Percentiles rank a stretch among this genome's conserved stretches.
These are phyloP conservation scores for Cubamyces lactineus DNA, from an alignment of 768 basidiomycete genomes.

Conservation along the genomic window DNA sequence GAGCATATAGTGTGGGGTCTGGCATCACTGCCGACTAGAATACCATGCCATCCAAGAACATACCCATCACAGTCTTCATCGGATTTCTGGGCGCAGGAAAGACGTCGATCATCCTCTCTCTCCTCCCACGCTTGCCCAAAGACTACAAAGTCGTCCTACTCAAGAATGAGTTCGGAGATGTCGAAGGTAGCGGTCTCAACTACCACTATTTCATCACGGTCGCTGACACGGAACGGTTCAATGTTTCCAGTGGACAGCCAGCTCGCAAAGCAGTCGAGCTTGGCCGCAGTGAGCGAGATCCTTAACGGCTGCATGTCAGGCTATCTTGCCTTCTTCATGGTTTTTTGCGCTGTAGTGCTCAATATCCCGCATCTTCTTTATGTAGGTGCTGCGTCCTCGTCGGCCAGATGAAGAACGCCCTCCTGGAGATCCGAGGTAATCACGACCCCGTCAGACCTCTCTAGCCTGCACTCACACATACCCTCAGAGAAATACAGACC, in stretches of 20 bases:
- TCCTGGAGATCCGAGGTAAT: constrained; percentile 83
- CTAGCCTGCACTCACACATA: neutral
- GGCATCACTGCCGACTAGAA: too few relatives aligned
- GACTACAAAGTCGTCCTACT: constrained; percentile 89
- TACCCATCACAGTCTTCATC: constrained; percentile 95
- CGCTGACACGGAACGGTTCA: neutral
- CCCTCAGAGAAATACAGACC: constrained; percentile 75
- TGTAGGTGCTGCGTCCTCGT: constrained; percentile 90
- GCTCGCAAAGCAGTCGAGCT: constrained; percentile 79
- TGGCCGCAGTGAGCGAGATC: constrained; percentile 91
- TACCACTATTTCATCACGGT: neutral
- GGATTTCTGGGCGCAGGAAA: constrained; percentile 88
- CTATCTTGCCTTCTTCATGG: neutral
- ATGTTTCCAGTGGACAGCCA: constrained; percentile 77
- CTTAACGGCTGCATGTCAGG: constrained; percentile 93
- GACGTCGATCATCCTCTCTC: constrained; percentile 79
- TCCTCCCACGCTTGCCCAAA: constrained; percentile 79
- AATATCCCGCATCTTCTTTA: neutral
- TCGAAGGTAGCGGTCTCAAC: constrained; percentile 61
- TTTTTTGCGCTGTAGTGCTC: too few relatives aligned
- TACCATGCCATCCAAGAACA: constrained; percentile 34
- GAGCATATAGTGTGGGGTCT: too few relatives aligned
- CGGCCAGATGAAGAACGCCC: constrained; percentile 90
- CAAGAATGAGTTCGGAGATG: constrained; percentile 97
- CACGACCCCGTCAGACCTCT: neutral